Base-by-base conservation (phyloP, 768 basidiomycete species). In the Multifurca ochricompacta region DNA sequence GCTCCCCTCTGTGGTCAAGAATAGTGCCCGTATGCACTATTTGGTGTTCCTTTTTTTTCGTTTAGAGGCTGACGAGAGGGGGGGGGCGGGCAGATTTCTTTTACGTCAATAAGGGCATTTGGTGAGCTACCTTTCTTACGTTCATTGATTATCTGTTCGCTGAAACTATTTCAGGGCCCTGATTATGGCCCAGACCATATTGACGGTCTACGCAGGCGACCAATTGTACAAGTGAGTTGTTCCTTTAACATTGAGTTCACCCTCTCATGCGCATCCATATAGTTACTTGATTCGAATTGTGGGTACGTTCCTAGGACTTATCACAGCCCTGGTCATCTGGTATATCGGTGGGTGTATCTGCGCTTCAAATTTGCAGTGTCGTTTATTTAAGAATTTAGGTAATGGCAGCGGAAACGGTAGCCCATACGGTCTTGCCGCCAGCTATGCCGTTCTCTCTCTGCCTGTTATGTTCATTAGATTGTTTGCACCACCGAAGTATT, bases 111-210 rank as follows among this genome's bases (percentile, higher is more conserved):
- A 76, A 74, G 56, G 76, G 76, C 8, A 58, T 80, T 4, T 81
- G 76, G 74, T 74, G 42, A 45, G 68, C 50, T 14, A 3, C 6
- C 5, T 23, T 10, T 3, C 42, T 1, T 35, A 0, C 2, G 4
- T 18, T 16, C 21, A 30, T 35, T 10, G 13, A 13, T 2, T 43
- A 27, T 44, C 34, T 56, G 28, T 27, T 34, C 34, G 48, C 14
- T 27, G 18, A 35, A 16, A 23, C 10, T 27, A 19, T 4, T 19
- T 18, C 34, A 72, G 78, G 79, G 77, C 78, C 6, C 62, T 81
- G 45, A 81, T 82, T 62, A 81, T 80, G 77, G 75, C 77, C 0
- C 81, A 82, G 62, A 80, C 77, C 0, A 79, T 75, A 16, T 51
- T 81, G 47, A 77, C 76, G 39, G 72, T 81, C 30, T 81, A 75